Evolutionary conservation across 1,284 basidiomycete species (phyloP), one percentile per base, ranked within the genome.

Genomic region (Moniliella sp.): DNA sequence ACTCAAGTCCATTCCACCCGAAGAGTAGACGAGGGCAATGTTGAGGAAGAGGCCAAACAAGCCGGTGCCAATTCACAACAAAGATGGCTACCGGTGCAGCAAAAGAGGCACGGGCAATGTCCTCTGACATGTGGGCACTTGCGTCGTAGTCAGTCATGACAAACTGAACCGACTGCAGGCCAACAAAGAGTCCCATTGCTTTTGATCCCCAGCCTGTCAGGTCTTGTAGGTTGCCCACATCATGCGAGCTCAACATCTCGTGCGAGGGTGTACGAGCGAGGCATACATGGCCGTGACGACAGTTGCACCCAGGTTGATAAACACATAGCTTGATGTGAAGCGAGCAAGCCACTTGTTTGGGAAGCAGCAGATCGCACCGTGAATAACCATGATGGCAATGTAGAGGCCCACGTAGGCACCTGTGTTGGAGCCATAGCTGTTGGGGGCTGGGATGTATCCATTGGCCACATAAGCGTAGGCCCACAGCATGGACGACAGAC

Each of bases 61-160:
- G 26, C 53, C 46, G 11, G 49, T 56, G 27, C 45, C 49, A 7
- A 33, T 64, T 81, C 34, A 83, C 83, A 31, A 83, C 75, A 55
- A 84, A 73, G 52, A 83, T 83, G 7, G 79, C 80, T 27, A 72
- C 62, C 8, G 63, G 63, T 2, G 62, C 80, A 34, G 81, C 77
- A 47, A 82, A 78, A 2, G 82, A 78, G 5, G 84, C 83, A 31
- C 78, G 70, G 50, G 72, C 74, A 18, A 91, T 78, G 63, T 91
- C 84, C 55, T 91, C 83, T 4, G 77, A 78, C 42, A 91, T 88
- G 60, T 91, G 84, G 2, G 81, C 81, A 4, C 66, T 64, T 2
- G 63, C 65, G 36, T n/a, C n/a, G n/a, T n/a, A n/a, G n/a, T n/a
- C n/a, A n/a, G n/a, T n/a, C 50, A 56, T 57, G 36, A 56, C 55